Base-by-base conservation (phyloP, 2,329 filamentous ascomycete species). In the Diaporthe eres region DNA sequence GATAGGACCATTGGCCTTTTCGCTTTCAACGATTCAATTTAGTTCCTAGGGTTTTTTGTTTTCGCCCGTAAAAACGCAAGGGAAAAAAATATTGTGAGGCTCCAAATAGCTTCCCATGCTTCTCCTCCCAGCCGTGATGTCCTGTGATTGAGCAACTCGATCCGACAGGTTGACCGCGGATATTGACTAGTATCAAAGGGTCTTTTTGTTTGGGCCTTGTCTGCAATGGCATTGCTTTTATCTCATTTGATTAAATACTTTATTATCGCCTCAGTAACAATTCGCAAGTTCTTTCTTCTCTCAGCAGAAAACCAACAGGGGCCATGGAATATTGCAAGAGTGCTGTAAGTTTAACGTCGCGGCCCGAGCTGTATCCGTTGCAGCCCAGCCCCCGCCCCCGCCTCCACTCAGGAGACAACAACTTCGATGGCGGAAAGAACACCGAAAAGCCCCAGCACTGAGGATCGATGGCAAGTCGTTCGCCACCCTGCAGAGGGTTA, bases 41-140 rank as follows among this genome's bases (percentile, higher is more conserved):
- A 34, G 8, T 37, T 1, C 4, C 28, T 17, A 4, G 1, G 7
- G 2, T 4, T 39, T 2, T 39, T 39, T 10, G 2, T 2, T 39
- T 10, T 10, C 37, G 37, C 3, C 37, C 37, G 3, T 39, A 2
- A 2, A 39, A 39, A 39, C 2, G 10, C 9, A 12, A 39, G 3
- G 37, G 37, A 12, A 39, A 39, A 39, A 39, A 39, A 39, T 22
- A 8, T 34, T 22, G 3, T 9, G 2, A 8, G 17, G 17, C 17
- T 22, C 17, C 13, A 15, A 19, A 10, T 51, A 12, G 4, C 22
- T 28, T 53, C 25, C 25, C 12, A 53, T 28, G 8, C n/a, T 17
- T 53, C 51, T 28, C 10, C 4, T 4, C 28, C 12, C 12, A 7
- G 19, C 51, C 51, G 3, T 13, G 4, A 25, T 51, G 7, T n/a